Percentiles rank a stretch among this genome's conserved stretches.
phyloP scores from a whole-genome alignment of 495 filamentous ascomycete genomes.

The Penicillium samsonianum region DNA sequence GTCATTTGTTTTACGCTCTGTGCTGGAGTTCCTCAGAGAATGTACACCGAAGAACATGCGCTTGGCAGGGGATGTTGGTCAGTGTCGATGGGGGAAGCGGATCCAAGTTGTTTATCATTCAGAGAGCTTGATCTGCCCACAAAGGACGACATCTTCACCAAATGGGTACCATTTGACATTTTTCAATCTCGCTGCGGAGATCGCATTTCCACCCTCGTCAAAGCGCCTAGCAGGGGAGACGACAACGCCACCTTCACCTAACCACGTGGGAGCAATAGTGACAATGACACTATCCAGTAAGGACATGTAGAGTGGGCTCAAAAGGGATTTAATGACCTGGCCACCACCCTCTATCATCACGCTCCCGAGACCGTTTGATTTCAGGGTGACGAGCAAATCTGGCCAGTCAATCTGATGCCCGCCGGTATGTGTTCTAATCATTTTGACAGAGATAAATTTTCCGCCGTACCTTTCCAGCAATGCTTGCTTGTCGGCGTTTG shows the following conservation, averaged over 20 bases:
- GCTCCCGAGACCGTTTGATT: slow-evolving; percentile 60
- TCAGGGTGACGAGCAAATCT: slow-evolving; percentile 56
- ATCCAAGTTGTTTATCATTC: neutral
- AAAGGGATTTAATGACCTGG: slow-evolving; percentile 72
- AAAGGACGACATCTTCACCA: slow-evolving; percentile 77
- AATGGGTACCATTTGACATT: slow-evolving; percentile 73
- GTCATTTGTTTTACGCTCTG: neutral
- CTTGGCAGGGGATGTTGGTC: neutral
- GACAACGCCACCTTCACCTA: slow-evolving; percentile 76
- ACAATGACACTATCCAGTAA: slow-evolving; percentile 78
- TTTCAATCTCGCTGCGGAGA: slow-evolving; percentile 59
- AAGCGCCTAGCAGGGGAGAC: slow-evolving; percentile 59
- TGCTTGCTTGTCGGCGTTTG: slow-evolving; percentile 28
- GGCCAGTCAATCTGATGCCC: slow-evolving; percentile 55
- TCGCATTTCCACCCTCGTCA: slow-evolving; percentile 44
- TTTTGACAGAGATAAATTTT: slow-evolving; percentile 40
- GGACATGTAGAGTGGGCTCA: slow-evolving; percentile 51
- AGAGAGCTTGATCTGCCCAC: slow-evolving; percentile 50
- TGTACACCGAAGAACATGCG: neutral
- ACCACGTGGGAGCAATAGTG: slow-evolving; percentile 82
- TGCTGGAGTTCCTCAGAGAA: neutral
- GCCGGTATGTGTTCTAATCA: slow-evolving; percentile 15
- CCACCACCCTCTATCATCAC: slow-evolving; percentile 91
- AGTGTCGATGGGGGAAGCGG: neutral
- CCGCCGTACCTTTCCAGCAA: slow-evolving; percentile 49